A percentile compares a stretch with the other conserved stretches of the same genome.
Conservation (phyloP, 108 stramenopile genomes). For the Skeletonema tropicum region DNA sequence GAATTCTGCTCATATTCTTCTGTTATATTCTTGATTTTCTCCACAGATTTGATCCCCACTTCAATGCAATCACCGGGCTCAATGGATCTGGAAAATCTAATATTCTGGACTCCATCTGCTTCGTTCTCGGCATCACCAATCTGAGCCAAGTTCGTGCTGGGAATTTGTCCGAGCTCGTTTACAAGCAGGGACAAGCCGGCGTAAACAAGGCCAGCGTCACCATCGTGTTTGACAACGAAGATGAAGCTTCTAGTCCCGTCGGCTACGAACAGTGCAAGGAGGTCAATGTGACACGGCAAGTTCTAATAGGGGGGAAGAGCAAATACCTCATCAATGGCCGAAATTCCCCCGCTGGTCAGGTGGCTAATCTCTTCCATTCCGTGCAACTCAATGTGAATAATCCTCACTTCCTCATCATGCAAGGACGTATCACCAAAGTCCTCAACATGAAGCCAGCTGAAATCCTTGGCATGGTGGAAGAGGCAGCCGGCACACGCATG, state of each 20-base stretch:
- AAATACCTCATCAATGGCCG: slow-evolving; percentile 99
- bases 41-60: slow-evolving; percentile 95
- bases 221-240: slow-evolving; percentile 95
- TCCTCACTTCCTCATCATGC: slow-evolving; percentile 99
- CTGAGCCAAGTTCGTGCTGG: slow-evolving; percentile 96
- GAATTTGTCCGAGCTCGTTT: slow-evolving; percentile 97
- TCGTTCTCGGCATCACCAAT: slow-evolving; percentile 98
- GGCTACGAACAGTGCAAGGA: slow-evolving; percentile 92
- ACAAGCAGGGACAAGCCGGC: slow-evolving; percentile 99
- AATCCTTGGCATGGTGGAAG: slow-evolving; percentile 99
- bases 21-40: neutral
- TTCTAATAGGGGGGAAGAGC: slow-evolving; percentile 96
- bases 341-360: slow-evolving; percentile 90
- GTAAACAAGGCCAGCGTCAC: slow-evolving; percentile 98
- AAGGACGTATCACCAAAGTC: slow-evolving; percentile 98
- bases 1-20: neutral
- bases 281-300: slow-evolving; percentile 96
- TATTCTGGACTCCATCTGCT: slow-evolving; percentile 98
- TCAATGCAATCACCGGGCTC: slow-evolving; percentile 99
- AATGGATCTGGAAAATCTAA: slow-evolving; percentile 99
- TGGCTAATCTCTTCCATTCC: slow-evolving; percentile 98
- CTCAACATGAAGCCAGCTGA: slow-evolving; percentile 99
- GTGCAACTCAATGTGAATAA: slow-evolving; percentile 99
- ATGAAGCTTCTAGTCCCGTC: slow-evolving; percentile 88
- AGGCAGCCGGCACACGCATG: slow-evolving; percentile 99